These are phyloP conservation scores for Claviceps cyperi DNA, from an alignment of 2,329 filamentous ascomycete species.

Conservation along the genomic window DNA sequence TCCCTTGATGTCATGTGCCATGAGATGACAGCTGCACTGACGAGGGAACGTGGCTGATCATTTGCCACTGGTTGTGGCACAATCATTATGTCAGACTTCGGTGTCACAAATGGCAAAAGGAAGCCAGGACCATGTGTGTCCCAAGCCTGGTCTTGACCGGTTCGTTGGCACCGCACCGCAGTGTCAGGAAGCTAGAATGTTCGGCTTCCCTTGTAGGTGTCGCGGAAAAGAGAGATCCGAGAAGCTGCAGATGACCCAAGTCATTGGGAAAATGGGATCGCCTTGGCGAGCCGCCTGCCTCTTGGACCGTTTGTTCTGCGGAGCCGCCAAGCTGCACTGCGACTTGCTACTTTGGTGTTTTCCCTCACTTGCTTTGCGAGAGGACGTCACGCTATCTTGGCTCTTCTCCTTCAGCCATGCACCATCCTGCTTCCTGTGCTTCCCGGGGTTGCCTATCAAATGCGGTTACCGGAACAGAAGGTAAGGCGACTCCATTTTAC, in stretches of 20 bases:
- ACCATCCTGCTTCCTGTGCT: neutral
- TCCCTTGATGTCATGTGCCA: neutral
- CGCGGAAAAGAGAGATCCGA: too few species aligned
- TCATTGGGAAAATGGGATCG: too few species aligned
- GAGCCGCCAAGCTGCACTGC: too few species aligned
- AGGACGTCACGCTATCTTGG: slow-evolving; percentile 6
- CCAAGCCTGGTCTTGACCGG: neutral
- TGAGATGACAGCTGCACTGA: neutral
- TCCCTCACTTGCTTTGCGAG: slow-evolving; percentile 1
- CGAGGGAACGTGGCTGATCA: neutral
- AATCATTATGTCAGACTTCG: neutral
- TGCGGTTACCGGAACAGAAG: too few species aligned
- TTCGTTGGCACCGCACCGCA: neutral
- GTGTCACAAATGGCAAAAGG: neutral
- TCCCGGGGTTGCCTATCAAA: too few species aligned
- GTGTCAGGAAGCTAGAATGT: too few species aligned
- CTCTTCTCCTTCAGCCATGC: neutral
- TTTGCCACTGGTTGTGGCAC: neutral
- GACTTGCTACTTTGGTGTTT: neutral
- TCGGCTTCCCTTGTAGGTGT: too few species aligned
- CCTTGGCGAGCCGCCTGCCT: too few species aligned
- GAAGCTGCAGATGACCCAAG: too few species aligned
- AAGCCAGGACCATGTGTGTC: neutral
- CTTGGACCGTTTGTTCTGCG: too few species aligned
- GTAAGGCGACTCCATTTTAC: too few species aligned